Evolutionary conservation across 352 stramenopile genomes (phyloP), one percentile per base, ranked within the genome.

Genomic region (Lagenidium giganteum): DNA sequence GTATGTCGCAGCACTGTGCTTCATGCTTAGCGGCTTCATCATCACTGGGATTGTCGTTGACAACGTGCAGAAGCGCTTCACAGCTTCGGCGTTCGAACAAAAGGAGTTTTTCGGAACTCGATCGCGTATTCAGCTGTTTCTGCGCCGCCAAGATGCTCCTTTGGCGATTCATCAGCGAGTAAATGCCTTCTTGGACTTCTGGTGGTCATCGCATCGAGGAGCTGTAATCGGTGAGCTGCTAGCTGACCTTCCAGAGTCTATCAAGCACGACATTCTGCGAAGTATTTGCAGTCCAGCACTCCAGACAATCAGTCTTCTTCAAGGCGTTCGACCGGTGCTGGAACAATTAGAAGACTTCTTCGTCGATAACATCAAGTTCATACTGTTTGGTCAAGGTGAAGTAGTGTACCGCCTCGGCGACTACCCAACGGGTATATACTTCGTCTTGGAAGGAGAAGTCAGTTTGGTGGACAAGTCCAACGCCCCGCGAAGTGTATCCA

Each of bases 1-100:
- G 37, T 74, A 69, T 45, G 36, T 33, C 2, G 49, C 71, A 5
- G 66, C 66, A 8, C 47, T 72, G n/a, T n/a, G 67, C 0, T 71
- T 75, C 50, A 79, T 79, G 67, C 54, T 72, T 18, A 67, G 47
- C 16, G 67, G 67, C 23, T 75, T 79, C 45, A 56, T 79, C 28
- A 64, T 75, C 43, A 79, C 66, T 7, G 66, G 60, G 8, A 52
- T 72, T 12, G 64, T 75, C 16, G 66, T 79, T 8, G 67, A 79
- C 47, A 70, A 75, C 22, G 67, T 75, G 1, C 67, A 79, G 33
- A 79, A 79, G 35, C 60, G 63, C 6, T 67, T 79, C 24, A 75
- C 67, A 0, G 67, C 63, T 2, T 75, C 67, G 2, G 67, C 67
- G 17, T 68, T 61, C 38, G 67, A 79, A 35, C 59, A 79, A 35